phyloP scores from a whole-genome alignment of 345 rosid genomes.

The Boechera divaricarpa region DNA sequence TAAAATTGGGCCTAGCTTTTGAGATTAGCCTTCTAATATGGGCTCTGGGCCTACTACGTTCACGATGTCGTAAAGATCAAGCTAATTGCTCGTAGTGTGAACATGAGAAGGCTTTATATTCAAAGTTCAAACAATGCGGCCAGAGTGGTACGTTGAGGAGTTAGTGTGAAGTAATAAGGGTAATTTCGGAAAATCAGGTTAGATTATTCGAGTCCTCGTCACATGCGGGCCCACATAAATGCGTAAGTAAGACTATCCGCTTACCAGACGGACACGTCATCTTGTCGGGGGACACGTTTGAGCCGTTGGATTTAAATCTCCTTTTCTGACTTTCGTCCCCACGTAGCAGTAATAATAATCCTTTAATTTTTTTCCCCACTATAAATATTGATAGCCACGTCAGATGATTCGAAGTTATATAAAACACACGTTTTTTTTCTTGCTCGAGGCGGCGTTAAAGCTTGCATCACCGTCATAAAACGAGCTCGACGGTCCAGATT shows the following conservation, averaged over 20 bases:
- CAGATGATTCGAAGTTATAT: constrained; percentile 30
- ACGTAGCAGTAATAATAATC: constrained; percentile 30
- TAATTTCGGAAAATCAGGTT: background rate
- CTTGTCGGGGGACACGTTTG: constrained; percentile 42
- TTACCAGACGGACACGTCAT: constrained; percentile 48
- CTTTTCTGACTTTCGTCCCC: constrained; percentile 33
- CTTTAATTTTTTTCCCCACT: constrained; percentile 11
- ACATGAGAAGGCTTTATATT: background rate
- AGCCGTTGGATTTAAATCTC: constrained; percentile 42
- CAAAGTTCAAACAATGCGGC: constrained; percentile 39
- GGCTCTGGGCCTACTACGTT: background rate
- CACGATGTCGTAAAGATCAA: background rate
- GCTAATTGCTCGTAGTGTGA: background rate
- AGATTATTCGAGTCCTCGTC: constrained; percentile 36
- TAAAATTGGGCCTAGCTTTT: background rate
- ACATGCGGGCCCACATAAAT: constrained; percentile 35
- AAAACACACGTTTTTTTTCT: constrained; percentile 40
- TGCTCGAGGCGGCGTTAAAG: constrained; percentile 25
- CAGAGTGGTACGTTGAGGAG: background rate
- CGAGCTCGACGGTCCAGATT: background rate
- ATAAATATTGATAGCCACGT: constrained; percentile 40
- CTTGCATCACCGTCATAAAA: constrained; percentile 21
- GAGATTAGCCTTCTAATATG: background rate
- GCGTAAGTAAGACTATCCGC: constrained; percentile 42
- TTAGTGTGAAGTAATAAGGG: constrained; percentile 18